These are phyloP conservation scores for Gautieria morchelliformis DNA, from an alignment of 768 basidiomycete genomes.

Conservation along the genomic window DNA sequence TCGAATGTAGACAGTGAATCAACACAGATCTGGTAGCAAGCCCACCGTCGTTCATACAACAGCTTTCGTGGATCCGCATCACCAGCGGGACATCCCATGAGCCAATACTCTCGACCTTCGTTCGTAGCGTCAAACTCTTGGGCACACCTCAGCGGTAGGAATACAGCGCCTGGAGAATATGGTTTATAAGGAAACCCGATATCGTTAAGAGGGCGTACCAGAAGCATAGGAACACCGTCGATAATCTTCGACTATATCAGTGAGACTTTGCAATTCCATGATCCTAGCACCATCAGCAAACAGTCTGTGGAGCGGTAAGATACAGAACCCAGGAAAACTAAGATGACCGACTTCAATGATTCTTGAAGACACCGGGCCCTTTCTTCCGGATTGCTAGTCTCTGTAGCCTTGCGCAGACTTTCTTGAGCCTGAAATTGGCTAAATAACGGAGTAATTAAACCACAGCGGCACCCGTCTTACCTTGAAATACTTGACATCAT, in stretches of 20 bases:
- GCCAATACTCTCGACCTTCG: slow-evolving; percentile 69
- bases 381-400: slow-evolving; percentile 65
- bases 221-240: slow-evolving; percentile 74
- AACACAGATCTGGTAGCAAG: slow-evolving; percentile 77
- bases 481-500: slow-evolving; percentile 98
- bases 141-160: slow-evolving; percentile 79
- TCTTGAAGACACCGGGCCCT: slow-evolving; percentile 74
- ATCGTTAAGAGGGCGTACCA: slow-evolving; percentile 35
- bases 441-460: background rate
- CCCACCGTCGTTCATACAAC: slow-evolving; percentile 50
- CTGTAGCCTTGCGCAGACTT: slow-evolving; percentile 82
- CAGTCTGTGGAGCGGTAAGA: slow-evolving; percentile 39
- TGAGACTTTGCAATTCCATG: slow-evolving; percentile 72
- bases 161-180: slow-evolving; percentile 55
- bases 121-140: slow-evolving; percentile 67
- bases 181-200: background rate
- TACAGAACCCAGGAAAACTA: background rate
- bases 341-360: slow-evolving; percentile 59
- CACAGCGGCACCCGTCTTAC: slow-evolving; percentile 27
- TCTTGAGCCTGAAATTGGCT: slow-evolving; percentile 65
- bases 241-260: slow-evolving; percentile 85
- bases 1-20: slow-evolving; percentile 79
- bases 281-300: slow-evolving; percentile 85
- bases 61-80: slow-evolving; percentile 48
- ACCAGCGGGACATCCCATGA: slow-evolving; percentile 42